Conservation (phyloP, 202 grass and related monocot genomes). For the Zizania palustris region DNA sequence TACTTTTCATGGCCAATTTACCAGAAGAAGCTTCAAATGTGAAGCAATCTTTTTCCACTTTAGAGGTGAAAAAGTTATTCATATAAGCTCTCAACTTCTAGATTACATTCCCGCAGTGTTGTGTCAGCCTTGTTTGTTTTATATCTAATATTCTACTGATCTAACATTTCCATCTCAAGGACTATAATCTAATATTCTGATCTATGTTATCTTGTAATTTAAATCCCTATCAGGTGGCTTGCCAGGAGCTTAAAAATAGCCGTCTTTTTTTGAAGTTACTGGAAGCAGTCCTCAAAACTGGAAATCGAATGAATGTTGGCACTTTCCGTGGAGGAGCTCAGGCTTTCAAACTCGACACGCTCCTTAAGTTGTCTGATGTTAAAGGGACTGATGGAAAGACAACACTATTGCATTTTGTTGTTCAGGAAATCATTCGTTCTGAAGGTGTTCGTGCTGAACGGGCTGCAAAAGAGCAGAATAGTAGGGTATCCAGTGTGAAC, state of each 20-base stretch:
- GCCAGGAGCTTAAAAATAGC: slow-evolving; percentile 68
- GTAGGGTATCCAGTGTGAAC: slow-evolving; percentile 31
- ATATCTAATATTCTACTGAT: background rate
- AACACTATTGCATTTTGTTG: slow-evolving; percentile 88
- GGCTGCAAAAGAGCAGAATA: slow-evolving; percentile 50
- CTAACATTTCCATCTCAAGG: background rate
- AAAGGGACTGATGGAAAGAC: slow-evolving; percentile 92
- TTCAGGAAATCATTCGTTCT: slow-evolving; percentile 78
- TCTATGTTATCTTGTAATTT: slow-evolving; percentile 37
- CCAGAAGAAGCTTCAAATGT: slow-evolving; percentile 66
- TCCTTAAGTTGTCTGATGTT: slow-evolving; percentile 82
- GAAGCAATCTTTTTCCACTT: slow-evolving; percentile 65
- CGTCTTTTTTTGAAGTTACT: slow-evolving; percentile 83
- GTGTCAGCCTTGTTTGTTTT: background rate
- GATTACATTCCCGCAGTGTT: background rate
- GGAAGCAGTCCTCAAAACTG: slow-evolving; percentile 89
- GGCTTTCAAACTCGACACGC: slow-evolving; percentile 90
- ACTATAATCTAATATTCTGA: slow-evolving; percentile 1
- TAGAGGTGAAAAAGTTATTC: slow-evolving; percentile 58
- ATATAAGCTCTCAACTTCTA: slow-evolving; percentile 21
- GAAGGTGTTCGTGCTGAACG: slow-evolving; percentile 72
- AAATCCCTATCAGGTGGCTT: slow-evolving; percentile 64
- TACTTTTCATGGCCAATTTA: slow-evolving; percentile 76
- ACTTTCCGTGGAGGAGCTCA: slow-evolving; percentile 86
- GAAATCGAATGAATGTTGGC: slow-evolving; percentile 87